A percentile compares a stretch with the other conserved stretches of the same genome.
Conservation (phyloP, 2,329 filamentous ascomycete genomes). For the Botryotinia globosa region DNA sequence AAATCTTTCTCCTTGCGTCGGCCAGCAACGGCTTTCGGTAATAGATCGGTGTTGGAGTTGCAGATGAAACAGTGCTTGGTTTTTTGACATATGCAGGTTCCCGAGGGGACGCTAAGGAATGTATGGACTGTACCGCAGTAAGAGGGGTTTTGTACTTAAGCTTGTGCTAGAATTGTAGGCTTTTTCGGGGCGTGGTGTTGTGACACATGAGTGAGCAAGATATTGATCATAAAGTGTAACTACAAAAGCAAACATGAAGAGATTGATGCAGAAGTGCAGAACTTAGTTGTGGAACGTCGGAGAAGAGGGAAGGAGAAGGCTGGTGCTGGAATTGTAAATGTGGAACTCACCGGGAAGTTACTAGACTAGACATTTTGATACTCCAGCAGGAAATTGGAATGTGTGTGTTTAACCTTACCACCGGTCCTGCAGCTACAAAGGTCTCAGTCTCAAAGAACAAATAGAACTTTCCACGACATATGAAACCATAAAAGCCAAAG, state of each 20-base stretch:
- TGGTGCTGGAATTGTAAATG: background rate
- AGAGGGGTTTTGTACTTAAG: background rate
- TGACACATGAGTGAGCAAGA: slow-evolving; percentile 11
- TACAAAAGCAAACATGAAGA: slow-evolving; percentile 9
- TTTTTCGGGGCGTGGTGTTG: background rate
- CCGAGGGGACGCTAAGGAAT: slow-evolving; percentile 17
- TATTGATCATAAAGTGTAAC: slow-evolving; percentile 12
- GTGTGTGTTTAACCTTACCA: too few species aligned
- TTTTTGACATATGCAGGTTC: slow-evolving; percentile 21
- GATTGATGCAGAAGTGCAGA: slow-evolving; percentile 1
- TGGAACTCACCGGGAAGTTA: background rate
- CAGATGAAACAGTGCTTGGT: slow-evolving; percentile 12
- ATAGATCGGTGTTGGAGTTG: slow-evolving; percentile 16
- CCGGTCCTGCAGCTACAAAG: background rate
- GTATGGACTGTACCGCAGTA: background rate
- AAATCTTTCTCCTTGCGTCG: slow-evolving; percentile 11
- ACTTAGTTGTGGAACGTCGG: background rate
- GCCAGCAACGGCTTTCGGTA: slow-evolving; percentile 19
- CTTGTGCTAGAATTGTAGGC: background rate
- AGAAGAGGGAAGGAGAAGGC: background rate
- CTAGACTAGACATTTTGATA: background rate
- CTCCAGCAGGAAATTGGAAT: background rate
- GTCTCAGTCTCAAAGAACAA: slow-evolving; percentile 1
- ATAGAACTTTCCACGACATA: slow-evolving; percentile 14
- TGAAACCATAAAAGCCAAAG: slow-evolving; percentile 10